phyloP scores from a whole-genome alignment of 1,284 basidiomycete species.

The Cutaneotrichosporon arboriforme region DNA sequence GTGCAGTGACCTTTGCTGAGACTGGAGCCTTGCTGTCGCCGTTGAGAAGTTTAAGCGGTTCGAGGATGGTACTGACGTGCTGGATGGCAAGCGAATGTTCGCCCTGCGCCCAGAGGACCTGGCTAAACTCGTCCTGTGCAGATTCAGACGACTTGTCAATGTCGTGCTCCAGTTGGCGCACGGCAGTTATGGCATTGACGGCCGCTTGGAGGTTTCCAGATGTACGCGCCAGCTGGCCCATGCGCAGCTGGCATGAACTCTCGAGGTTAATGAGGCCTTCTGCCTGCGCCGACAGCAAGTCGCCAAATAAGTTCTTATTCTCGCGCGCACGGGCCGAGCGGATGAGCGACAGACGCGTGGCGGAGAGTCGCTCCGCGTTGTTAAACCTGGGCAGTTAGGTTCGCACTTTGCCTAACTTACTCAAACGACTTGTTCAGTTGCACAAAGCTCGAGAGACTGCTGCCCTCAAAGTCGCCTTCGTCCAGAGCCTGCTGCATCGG shows the following conservation, averaged over 20 bases:
- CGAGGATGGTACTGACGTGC: conserved; percentile 50
- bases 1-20: neutral
- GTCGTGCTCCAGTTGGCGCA: conserved; percentile 58
- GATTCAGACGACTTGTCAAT: conserved; percentile 48
- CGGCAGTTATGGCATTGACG: conserved; percentile 74
- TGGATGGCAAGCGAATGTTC: conserved; percentile 80
- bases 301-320: conserved; percentile 57
- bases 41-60: neutral
- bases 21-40: neutral
- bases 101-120: conserved; percentile 80
- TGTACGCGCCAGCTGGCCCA: conserved; percentile 69
- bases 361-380: conserved; percentile 69
- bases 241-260: conserved; percentile 61
- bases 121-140: conserved; percentile 64
- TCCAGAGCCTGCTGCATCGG: conserved; percentile 23
- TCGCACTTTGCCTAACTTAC: conserved; percentile 50
- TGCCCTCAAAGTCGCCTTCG: conserved; percentile 43
- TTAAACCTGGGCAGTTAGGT: conserved; percentile 57
- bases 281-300: conserved; percentile 57
- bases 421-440: conserved; percentile 58
- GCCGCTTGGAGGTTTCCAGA: conserved; percentile 71
- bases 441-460: conserved; percentile 51
- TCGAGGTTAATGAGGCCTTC: conserved; percentile 59
- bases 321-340: conserved; percentile 61
- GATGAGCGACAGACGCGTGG: conserved; percentile 77